Conservation (phyloP, 192 early-diverging fungal species). For the Coemansia sp. region DNA sequence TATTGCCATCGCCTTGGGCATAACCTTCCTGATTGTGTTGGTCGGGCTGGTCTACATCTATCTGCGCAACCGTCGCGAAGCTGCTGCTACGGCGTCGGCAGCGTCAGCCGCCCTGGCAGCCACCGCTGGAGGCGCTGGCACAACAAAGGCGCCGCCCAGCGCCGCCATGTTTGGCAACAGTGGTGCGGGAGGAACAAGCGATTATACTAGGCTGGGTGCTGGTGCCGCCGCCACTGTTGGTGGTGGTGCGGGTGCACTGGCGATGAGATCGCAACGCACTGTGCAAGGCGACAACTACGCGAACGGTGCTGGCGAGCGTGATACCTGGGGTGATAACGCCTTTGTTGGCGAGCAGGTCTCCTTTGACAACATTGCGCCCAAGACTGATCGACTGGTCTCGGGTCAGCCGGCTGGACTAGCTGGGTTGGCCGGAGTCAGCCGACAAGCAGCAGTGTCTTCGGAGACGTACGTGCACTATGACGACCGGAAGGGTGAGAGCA, state of each 20-base stretch:
- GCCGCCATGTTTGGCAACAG: slow-evolving; percentile 14
- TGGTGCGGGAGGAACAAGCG: slow-evolving; percentile 4
- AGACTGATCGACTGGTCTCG: slow-evolving; percentile 43
- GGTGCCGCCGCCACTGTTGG: slow-evolving; percentile 23
- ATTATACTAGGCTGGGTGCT: slow-evolving; percentile 2
- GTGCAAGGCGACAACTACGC: slow-evolving; percentile 17
- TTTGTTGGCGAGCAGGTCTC: slow-evolving; percentile 47
- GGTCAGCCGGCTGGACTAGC: slow-evolving; percentile 34
- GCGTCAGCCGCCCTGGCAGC: slow-evolving; percentile 54
- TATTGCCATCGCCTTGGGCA: slow-evolving; percentile 64
- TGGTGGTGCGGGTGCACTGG: slow-evolving; percentile 18
- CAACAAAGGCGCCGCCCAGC: slow-evolving; percentile 31
- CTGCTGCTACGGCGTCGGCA: slow-evolving; percentile 50
- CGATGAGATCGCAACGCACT: slow-evolving; percentile 22
- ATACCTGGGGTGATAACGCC: slow-evolving; percentile 33
- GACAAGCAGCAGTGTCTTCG: slow-evolving; percentile 46
- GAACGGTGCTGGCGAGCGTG: slow-evolving; percentile 22
- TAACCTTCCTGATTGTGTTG: slow-evolving; percentile 65
- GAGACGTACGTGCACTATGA: slow-evolving; percentile 49
- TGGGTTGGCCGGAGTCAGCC: slow-evolving; percentile 40
- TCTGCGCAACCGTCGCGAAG: slow-evolving; percentile 57
- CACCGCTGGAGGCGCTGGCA: slow-evolving; percentile 29
- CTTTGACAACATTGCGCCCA: slow-evolving; percentile 47
- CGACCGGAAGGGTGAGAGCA: slow-evolving; percentile 21
- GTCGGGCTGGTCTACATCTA: slow-evolving; percentile 61